A percentile compares a stretch with the other conserved stretches of the same genome.
Evolutionary conservation across 768 basidiomycete genomes (phyloP).

Genomic region (Hygrocybe punicea): DNA sequence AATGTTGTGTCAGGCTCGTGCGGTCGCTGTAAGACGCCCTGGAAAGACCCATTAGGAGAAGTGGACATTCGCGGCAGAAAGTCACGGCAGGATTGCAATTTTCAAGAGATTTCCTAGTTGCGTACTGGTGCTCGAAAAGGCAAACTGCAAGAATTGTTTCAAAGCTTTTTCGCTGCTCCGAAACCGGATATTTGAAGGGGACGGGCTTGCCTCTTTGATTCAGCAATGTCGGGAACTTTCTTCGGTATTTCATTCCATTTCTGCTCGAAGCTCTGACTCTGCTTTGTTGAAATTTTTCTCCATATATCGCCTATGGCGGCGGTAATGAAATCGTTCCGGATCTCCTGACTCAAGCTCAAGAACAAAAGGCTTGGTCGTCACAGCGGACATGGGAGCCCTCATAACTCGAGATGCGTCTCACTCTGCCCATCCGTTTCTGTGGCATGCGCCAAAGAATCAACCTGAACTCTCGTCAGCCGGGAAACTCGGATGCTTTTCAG

Average conservation of each 20-base stretch:
- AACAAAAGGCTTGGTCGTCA: constrained; percentile 1
- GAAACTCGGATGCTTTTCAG: constrained; percentile 14
- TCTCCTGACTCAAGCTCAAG: neutral
- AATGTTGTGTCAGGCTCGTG: neutral
- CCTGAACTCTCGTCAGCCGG: neutral
- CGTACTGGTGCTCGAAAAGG: neutral
- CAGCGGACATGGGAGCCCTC: neutral
- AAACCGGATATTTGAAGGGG: neutral
- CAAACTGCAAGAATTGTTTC: constrained; percentile 1
- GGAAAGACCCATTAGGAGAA: neutral
- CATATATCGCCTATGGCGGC: no score
- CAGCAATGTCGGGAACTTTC: neutral
- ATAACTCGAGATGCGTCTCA: neutral
- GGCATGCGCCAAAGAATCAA: neutral
- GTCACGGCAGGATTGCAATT: neutral
- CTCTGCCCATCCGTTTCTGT: no score
- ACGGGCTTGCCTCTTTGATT: neutral
- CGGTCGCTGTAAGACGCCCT: neutral
- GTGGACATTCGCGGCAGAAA: neutral
- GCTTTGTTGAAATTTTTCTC: neutral
- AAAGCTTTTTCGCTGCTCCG: neutral
- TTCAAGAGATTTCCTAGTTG: neutral
- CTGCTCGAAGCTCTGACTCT: neutral
- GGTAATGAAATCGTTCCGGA: neutral
- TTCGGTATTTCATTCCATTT: constrained; percentile 1